Conservation (phyloP, 1,284 basidiomycete genomes). For the Moesziomyces sp. region DNA sequence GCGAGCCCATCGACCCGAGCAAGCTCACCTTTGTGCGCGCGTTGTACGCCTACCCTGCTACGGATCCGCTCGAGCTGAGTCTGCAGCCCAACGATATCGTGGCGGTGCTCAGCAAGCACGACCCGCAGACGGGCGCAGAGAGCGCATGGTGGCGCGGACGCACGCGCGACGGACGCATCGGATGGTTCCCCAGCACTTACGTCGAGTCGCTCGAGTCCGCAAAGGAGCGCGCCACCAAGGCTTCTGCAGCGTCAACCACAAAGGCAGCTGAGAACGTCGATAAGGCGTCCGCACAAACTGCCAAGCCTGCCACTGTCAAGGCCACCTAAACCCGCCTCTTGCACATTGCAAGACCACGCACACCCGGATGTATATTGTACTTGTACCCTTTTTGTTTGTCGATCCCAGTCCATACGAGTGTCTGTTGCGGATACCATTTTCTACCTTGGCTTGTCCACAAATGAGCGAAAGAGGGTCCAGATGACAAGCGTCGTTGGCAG, state of each 20-base stretch:
- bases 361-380: conserved; percentile 2
- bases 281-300: conserved; percentile 16
- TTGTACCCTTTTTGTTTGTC: conserved; percentile 9
- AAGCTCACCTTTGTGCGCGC: conserved; percentile 88
- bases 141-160: conserved; percentile 96
- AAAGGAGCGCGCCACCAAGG: conserved; percentile 56
- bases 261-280: conserved; percentile 20
- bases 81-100: conserved; percentile 93
- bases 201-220: conserved; percentile 66
- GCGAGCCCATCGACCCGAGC: conserved; percentile 70
- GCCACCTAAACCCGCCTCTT: conserved; percentile 13
- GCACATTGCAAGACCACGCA: no score
- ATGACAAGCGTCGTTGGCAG: no score
- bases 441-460: no score
- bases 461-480: no score
- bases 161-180: conserved; percentile 89
- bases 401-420: no score
- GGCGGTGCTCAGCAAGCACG: conserved; percentile 81
- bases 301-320: conserved; percentile 34
- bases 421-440: neutral
- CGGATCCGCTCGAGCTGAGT: conserved; percentile 78
- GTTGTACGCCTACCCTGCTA: conserved; percentile 77
- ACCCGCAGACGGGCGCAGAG: conserved; percentile 73
- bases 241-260: conserved; percentile 12
- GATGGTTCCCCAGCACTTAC: conserved; percentile 89